These are phyloP conservation scores for Tulasnella sp. DNA, from an alignment of 768 basidiomycete genomes.

Conservation along the genomic window DNA sequence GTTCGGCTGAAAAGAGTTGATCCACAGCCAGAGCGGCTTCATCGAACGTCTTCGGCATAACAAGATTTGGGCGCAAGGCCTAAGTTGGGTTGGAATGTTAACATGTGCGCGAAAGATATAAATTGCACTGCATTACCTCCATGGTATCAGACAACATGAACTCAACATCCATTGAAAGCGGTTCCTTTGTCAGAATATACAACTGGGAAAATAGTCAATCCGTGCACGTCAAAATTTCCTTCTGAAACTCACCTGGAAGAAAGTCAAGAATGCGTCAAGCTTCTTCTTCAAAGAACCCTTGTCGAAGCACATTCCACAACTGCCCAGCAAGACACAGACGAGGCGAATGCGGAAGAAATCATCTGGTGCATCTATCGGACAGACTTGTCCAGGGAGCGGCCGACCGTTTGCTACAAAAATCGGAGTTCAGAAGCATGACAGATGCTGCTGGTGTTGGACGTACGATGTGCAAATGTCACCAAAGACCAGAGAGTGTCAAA, in stretches of 20 bases:
- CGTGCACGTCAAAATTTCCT: constrained; percentile 5
- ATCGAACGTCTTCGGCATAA: constrained; percentile 62
- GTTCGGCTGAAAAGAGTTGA: constrained; percentile 69
- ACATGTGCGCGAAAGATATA: neutral
- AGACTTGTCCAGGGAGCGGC: constrained; percentile 68
- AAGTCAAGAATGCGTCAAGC: constrained; percentile 81
- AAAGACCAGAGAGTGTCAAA: constrained; percentile 94
- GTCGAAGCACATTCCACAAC: constrained; percentile 97
- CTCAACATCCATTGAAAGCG: constrained; percentile 93
- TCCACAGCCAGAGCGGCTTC: constrained; percentile 86
- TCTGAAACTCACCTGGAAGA: constrained; percentile 57
- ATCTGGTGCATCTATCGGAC: constrained; percentile 80
- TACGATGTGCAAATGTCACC: constrained; percentile 92
- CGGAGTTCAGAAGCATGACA: constrained; percentile 22
- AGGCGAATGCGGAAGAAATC: constrained; percentile 94
- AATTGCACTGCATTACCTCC: constrained; percentile 47
- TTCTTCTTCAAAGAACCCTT: constrained; percentile 87
- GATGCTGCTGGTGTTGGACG: constrained; percentile 31
- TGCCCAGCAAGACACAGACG: constrained; percentile 86
- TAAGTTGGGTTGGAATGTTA: constrained; percentile 28
- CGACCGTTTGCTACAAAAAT: constrained; percentile 69
- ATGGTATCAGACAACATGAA: constrained; percentile 95
- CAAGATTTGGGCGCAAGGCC: constrained; percentile 81
- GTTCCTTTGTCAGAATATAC: constrained; percentile 82
- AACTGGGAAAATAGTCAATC: constrained; percentile 41